Evolutionary conservation across 2,329 filamentous ascomycete genomes (phyloP).

Genomic region (Penicillium rolfsii): DNA sequence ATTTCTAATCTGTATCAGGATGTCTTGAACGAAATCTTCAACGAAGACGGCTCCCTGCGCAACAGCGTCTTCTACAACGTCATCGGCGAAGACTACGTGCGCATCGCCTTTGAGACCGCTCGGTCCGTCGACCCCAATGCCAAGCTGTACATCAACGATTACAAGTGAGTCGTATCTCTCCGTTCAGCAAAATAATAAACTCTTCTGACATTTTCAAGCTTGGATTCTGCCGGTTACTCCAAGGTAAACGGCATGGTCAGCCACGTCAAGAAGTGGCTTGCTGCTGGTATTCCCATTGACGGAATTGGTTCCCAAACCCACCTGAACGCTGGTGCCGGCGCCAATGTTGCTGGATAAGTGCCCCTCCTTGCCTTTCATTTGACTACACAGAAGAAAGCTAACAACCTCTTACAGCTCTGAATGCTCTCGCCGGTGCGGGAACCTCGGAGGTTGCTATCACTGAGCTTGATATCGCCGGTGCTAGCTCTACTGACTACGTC

Average conservation of each 20-base stretch:
- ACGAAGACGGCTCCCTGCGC: conserved; percentile 62
- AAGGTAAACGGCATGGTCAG: conserved; percentile 62
- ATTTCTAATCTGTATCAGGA: conserved; percentile 22
- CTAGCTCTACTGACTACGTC: conserved; percentile 61
- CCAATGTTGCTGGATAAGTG: neutral
- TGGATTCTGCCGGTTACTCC: conserved; percentile 61
- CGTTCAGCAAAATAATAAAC: neutral
- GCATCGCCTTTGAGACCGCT: conserved; percentile 71
- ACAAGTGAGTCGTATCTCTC: conserved; percentile 42
- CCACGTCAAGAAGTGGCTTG: conserved; percentile 67
- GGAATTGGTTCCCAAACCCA: conserved; percentile 54
- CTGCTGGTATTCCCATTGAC: conserved; percentile 65
- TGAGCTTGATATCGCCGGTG: conserved; percentile 68
- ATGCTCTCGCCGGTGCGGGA: conserved; percentile 56
- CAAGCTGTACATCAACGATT: conserved; percentile 77
- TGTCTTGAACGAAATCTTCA: conserved; percentile 41
- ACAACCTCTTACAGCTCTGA: conserved; percentile 51
- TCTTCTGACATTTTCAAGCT: conserved; percentile 55
- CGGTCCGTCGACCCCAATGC: conserved; percentile 66
- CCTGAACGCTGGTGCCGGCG: conserved; percentile 2
- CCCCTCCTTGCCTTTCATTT: neutral
- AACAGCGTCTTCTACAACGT: conserved; percentile 67
- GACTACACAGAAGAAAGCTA: conserved; percentile 4
- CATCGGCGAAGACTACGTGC: conserved; percentile 70
- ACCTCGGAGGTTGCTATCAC: conserved; percentile 65